Conservation (phyloP, 495 filamentous ascomycete genomes). For the Aspergillus bridgeri region DNA sequence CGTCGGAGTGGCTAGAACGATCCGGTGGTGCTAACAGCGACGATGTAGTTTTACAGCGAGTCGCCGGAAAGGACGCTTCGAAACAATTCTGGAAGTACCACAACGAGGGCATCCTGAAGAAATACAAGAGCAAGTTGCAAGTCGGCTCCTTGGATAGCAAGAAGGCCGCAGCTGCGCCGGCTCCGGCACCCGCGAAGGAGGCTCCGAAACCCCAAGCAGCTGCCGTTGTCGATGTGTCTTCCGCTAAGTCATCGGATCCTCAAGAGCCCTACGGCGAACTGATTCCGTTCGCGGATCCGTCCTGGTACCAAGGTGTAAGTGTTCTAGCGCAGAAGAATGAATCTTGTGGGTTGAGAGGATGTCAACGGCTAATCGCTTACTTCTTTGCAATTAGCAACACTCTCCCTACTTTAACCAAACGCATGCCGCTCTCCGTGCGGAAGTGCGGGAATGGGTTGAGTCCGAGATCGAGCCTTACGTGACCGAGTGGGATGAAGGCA, state of each 20-base stretch:
- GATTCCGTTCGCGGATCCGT: slow-evolving; percentile 88
- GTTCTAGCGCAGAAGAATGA: not conserved
- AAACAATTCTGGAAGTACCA: slow-evolving; percentile 99
- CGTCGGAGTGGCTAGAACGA: not conserved
- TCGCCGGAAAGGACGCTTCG: slow-evolving; percentile 93
- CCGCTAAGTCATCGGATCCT: slow-evolving; percentile 54
- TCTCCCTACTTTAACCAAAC: slow-evolving; percentile 94
- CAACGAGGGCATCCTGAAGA: slow-evolving; percentile 91
- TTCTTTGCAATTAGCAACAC: slow-evolving; percentile 63
- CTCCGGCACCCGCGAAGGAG: slow-evolving; percentile 50
- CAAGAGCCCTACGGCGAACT: slow-evolving; percentile 81
- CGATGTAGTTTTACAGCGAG: slow-evolving; percentile 70
- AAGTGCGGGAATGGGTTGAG: slow-evolving; percentile 90
- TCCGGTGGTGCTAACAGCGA: slow-evolving; percentile 20
- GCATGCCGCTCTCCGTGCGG: slow-evolving; percentile 82
- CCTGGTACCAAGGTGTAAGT: slow-evolving; percentile 94
- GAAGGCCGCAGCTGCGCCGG: slow-evolving; percentile 53
- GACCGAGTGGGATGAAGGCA: slow-evolving; percentile 94
- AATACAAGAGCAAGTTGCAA: slow-evolving; percentile 83
- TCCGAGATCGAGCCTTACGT: slow-evolving; percentile 86
- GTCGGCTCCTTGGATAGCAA: slow-evolving; percentile 90
- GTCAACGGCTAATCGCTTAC: slow-evolving; percentile 8
- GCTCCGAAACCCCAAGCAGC: slow-evolving; percentile 51
- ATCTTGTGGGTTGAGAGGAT: not conserved
- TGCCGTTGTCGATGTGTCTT: slow-evolving; percentile 43